Conservation (phyloP, 305 asterid genomes). For the Euphrasia arctica region DNA sequence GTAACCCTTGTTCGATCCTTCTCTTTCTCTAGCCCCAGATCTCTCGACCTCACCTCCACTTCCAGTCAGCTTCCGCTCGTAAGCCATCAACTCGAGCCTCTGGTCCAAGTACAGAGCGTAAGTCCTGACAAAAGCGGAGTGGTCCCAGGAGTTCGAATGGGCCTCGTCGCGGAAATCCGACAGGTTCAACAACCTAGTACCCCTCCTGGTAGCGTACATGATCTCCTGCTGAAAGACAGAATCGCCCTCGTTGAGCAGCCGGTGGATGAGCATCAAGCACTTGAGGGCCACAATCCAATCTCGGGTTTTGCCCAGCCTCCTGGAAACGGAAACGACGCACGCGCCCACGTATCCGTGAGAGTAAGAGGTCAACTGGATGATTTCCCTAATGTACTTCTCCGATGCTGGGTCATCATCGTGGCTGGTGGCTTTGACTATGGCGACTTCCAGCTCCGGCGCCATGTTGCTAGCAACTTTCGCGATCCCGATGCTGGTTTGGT, state of each 20-base stretch:
- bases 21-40: too few species aligned
- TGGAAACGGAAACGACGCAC: not conserved
- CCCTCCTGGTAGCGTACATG: slow-evolving; percentile 2
- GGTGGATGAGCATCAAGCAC: slow-evolving; percentile 2
- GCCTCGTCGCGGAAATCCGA: slow-evolving; percentile 1
- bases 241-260: not conserved
- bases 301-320: not conserved
- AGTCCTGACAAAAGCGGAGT: not conserved
- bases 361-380: not conserved
- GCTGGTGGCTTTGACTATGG: slow-evolving; percentile 5
- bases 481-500: slow-evolving; percentile 7
- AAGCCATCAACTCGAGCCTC: slow-evolving; percentile 2
- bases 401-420: not conserved
- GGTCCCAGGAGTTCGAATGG: not conserved
- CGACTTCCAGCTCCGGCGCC: slow-evolving; percentile 2
- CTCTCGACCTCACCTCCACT: not conserved
- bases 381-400: not conserved
- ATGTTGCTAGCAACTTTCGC: not conserved
- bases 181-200: slow-evolving; percentile 2
- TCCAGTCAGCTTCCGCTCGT: not conserved
- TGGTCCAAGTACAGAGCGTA: not conserved
- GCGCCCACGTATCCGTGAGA: not conserved
- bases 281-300: slow-evolving; percentile 1
- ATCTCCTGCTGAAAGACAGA: not conserved
- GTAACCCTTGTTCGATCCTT: too few species aligned